Evolutionary conservation across 306 rosid genomes (phyloP).

Genomic region (Castanea crenata): DNA sequence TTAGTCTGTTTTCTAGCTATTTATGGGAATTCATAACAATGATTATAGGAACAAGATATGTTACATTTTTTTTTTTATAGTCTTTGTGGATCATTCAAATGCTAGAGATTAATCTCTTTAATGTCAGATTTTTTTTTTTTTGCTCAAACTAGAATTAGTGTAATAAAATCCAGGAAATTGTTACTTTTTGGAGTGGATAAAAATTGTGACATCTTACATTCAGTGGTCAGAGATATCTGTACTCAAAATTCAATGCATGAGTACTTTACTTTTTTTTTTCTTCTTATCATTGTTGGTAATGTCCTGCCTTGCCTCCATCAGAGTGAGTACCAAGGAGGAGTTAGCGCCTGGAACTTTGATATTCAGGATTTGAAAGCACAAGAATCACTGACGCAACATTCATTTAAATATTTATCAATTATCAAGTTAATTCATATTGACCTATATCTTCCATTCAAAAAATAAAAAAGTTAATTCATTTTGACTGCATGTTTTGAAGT

Average conservation of each 20-base stretch:
- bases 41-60: neutral
- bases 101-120: neutral
- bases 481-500: slow-evolving; percentile 7
- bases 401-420: neutral
- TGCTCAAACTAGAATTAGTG: neutral
- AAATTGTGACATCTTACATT: slow-evolving; percentile 4
- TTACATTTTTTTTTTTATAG: neutral
- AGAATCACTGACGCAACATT: too few species aligned
- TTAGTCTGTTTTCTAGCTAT: neutral
- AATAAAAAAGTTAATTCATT: too few species aligned
- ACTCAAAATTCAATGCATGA: too few species aligned
- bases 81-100: slow-evolving; percentile 7
- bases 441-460: slow-evolving; percentile 29
- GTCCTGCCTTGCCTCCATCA: neutral
- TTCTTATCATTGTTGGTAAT: too few species aligned
- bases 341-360: too few species aligned
- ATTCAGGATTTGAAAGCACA: too few species aligned
- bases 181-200: neutral
- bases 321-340: too few species aligned
- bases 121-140: slow-evolving; percentile 3
- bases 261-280: neutral
- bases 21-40: neutral
- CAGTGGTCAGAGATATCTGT: slow-evolving; percentile 20
- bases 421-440: neutral
- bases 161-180: neutral